phyloP scores from a whole-genome alignment of 306 rosid genomes.

The Quercus ilex region DNA sequence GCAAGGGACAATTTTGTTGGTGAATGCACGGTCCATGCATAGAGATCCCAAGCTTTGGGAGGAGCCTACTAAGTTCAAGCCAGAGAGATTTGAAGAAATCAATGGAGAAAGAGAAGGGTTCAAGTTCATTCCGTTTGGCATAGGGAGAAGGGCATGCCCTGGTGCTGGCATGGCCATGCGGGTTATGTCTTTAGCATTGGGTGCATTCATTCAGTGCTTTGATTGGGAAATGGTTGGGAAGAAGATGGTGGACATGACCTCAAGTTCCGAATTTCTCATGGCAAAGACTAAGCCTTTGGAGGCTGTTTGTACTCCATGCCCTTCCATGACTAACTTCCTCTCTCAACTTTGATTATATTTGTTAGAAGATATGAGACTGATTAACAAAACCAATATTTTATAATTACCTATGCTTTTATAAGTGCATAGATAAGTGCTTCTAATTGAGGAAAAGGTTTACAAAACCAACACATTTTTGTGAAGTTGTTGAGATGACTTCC shows the following conservation, averaged over 20 bases:
- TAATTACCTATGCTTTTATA: no score
- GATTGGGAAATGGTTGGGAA: conserved; percentile 22
- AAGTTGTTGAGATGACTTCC: no score
- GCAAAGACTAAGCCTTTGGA: conserved; percentile 25
- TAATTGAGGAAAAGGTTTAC: no score
- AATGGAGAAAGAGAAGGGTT: conserved; percentile 8
- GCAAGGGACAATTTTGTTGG: conserved; percentile 35
- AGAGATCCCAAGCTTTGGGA: conserved; percentile 28
- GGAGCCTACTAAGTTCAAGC: conserved; percentile 22
- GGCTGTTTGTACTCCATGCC: conserved; percentile 16
- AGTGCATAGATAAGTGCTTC: no score
- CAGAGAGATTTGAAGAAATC: conserved; percentile 36
- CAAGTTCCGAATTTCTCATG: conserved; percentile 3
- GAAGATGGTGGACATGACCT: conserved; percentile 26
- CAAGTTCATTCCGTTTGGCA: conserved; percentile 24
- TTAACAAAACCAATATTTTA: no score
- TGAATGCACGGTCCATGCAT: conserved; percentile 41
- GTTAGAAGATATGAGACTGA: no score
- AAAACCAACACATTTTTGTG: no score
- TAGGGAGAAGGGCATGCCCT: conserved; percentile 15
- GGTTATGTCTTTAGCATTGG: conserved; percentile 20
- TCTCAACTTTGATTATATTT: no score
- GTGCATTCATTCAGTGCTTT: conserved; percentile 24
- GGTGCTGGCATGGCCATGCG: neutral
- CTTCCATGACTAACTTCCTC: no score